phyloP scores from a whole-genome alignment of 345 rosid species.

The Chamaenerion angustifolium region DNA sequence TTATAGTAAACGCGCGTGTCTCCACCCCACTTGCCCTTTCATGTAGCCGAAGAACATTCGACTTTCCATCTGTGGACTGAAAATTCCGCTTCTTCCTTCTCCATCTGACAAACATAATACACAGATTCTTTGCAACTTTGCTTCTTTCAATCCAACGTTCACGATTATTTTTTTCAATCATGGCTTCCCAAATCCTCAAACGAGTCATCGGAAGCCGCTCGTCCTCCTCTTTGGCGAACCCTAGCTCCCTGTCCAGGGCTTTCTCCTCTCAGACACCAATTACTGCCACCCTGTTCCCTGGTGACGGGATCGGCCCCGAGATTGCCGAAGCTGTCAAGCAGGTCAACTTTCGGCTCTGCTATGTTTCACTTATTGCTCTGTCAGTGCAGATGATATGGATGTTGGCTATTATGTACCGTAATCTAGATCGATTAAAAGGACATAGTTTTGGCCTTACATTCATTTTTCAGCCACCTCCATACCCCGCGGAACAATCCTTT shows the following conservation, averaged over 20 bases:
- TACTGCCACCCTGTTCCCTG: slow-evolving; percentile 91
- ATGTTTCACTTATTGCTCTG: too few species aligned
- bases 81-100: too few species aligned
- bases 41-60: slow-evolving; percentile 2
- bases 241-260: slow-evolving; percentile 23
- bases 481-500: too few species aligned
- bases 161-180: background rate
- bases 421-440: too few species aligned
- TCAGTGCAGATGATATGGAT: too few species aligned
- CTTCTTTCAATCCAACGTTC: background rate
- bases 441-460: too few species aligned
- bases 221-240: slow-evolving; percentile 11
- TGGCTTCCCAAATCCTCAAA: slow-evolving; percentile 35
- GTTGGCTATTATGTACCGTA: too few species aligned
- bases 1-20: background rate
- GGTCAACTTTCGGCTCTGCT: slow-evolving; percentile 16
- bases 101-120: too few species aligned
- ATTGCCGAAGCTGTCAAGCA: slow-evolving; percentile 92
- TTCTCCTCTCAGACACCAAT: slow-evolving; percentile 52
- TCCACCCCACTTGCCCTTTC: background rate
- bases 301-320: slow-evolving; percentile 99
- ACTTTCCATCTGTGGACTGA: background rate
- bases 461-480: too few species aligned
- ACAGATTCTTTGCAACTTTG: too few species aligned
- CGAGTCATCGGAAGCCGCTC: slow-evolving; percentile 29